Percentiles rank a stretch among this genome's conserved stretches.
phyloP scores from a whole-genome alignment of 345 rosid species.

The Leavenworthia alabamica region DNA sequence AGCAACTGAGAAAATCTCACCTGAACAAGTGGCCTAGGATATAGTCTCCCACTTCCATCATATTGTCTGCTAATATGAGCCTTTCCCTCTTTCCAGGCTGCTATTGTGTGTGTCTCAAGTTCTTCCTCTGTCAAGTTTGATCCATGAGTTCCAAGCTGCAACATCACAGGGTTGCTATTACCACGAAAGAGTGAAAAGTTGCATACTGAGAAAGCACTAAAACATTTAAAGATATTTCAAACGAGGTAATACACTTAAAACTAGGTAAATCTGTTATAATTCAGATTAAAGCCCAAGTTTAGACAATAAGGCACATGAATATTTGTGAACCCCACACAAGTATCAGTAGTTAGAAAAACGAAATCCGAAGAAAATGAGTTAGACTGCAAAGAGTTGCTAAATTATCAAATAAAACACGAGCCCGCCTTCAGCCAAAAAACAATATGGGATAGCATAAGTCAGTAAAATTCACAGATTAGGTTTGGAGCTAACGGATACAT shows the following conservation, averaged over 20 bases:
- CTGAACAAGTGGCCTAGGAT: conserved; percentile 48
- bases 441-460: neutral
- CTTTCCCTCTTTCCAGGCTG: conserved; percentile 96
- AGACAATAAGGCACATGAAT: neutral
- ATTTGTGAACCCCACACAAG: neutral
- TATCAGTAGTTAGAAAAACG: neutral
- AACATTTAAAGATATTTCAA: conserved; percentile 4
- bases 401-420: neutral
- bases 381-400: neutral
- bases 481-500: neutral
- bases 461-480: neutral
- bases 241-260: neutral
- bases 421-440: neutral
- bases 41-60: conserved; percentile 54
- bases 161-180: conserved; percentile 19
- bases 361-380: neutral
- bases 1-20: conserved; percentile 35
- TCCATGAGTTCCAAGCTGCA: conserved; percentile 77
- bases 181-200: conserved; percentile 1
- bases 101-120: conserved; percentile 81
- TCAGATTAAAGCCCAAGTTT: neutral
- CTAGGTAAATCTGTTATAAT: neutral
- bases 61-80: conserved; percentile 57
- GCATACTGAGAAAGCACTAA: conserved; percentile 8
- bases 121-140: conserved; percentile 89